Conservation (phyloP, 129 eudicot species). For the Ambrosia trifida region DNA sequence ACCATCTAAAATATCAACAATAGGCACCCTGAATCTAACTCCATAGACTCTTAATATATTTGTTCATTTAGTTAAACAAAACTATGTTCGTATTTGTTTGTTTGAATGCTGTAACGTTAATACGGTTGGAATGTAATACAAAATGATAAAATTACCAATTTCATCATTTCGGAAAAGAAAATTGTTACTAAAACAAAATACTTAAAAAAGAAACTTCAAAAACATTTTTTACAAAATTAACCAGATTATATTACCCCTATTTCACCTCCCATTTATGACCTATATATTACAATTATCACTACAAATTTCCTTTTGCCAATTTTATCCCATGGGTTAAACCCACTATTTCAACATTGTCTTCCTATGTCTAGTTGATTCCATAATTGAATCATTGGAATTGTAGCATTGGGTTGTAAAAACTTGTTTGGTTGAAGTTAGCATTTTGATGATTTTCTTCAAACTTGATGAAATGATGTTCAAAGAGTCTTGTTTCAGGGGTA, state of each 20-base stretch:
- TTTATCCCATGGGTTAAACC: constrained; percentile 10
- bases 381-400: constrained; percentile 36
- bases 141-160: neutral
- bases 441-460: constrained; percentile 42
- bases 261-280: constrained; percentile 24
- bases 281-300: constrained; percentile 37
- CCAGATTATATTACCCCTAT: constrained; percentile 23
- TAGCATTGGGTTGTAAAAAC: constrained; percentile 43
- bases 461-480: constrained; percentile 33
- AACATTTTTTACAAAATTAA: constrained; percentile 26
- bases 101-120: neutral
- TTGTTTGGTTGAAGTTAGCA: constrained; percentile 34
- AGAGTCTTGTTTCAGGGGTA: constrained; percentile 19
- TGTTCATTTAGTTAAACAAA: too few relatives aligned
- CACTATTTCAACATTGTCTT: constrained; percentile 21
- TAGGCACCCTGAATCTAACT: too few relatives aligned
- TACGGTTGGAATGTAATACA: neutral
- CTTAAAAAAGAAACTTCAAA: constrained; percentile 18
- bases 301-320: neutral
- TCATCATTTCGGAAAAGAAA: neutral
- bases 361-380: constrained; percentile 19
- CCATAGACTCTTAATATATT: too few relatives aligned
- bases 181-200: neutral
- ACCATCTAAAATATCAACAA: neutral
- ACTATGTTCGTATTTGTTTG: too few relatives aligned